A percentile compares a stretch with the other conserved stretches of the same genome.
Evolutionary conservation across 31 red algal species (phyloP).

Genomic region (Bonnemaisonia californica): DNA sequence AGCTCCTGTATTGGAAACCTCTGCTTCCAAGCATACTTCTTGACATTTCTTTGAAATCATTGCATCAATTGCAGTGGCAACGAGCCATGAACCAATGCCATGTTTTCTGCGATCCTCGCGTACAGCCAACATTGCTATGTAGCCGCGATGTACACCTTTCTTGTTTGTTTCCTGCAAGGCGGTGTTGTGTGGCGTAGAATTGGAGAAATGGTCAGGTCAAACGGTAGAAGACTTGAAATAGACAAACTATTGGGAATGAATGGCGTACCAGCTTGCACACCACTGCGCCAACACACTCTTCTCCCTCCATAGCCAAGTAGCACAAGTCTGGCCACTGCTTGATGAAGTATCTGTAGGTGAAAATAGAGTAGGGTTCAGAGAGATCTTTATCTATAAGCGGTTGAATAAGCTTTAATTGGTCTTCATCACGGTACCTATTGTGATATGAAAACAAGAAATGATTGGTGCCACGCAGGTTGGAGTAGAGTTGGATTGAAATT

Average conservation of each 20-base stretch:
- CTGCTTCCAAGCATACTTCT: slow-evolving; percentile 95
- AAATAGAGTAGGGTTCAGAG: slow-evolving; percentile 97
- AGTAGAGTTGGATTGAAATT: too few relatives aligned
- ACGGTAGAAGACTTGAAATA: not conserved
- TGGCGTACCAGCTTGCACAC: slow-evolving; percentile 88
- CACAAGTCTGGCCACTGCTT: slow-evolving; percentile 92
- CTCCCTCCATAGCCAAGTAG: slow-evolving; percentile 57
- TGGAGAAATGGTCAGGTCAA: not conserved
- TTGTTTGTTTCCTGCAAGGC: slow-evolving; percentile 41
- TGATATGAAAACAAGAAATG: too few relatives aligned
- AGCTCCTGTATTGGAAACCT: slow-evolving; percentile 86
- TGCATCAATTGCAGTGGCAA: slow-evolving; percentile 61
- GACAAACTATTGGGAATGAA: not conserved
- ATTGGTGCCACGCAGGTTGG: too few relatives aligned
- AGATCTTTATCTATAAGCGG: slow-evolving; percentile 87
- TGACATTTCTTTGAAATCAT: slow-evolving; percentile 79
- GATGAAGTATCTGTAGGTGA: slow-evolving; percentile 99
- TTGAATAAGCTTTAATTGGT: slow-evolving; percentile 71
- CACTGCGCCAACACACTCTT: slow-evolving; percentile 78
- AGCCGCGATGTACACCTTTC: slow-evolving; percentile 70
- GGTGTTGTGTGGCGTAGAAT: not conserved
- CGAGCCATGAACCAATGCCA: slow-evolving; percentile 82
- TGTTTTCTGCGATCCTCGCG: slow-evolving; percentile 64
- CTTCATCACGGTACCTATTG: slow-evolving; percentile 74
- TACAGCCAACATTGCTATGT: slow-evolving; percentile 98